Conservation (phyloP, 257 asterid species). For the Salvia splendens region DNA sequence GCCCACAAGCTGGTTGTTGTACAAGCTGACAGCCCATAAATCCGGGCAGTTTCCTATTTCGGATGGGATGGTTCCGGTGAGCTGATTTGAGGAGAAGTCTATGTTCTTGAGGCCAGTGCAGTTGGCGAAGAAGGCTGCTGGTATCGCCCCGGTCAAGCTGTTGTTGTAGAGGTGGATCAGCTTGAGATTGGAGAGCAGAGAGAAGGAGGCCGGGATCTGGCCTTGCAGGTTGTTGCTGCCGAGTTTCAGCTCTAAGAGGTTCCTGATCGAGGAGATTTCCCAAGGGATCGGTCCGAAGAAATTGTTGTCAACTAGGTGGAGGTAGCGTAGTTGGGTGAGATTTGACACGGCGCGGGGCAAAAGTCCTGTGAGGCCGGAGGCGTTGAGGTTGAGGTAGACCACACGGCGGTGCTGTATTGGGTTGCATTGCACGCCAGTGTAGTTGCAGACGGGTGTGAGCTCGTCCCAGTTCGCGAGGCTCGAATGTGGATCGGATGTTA, state of each 20-base stretch:
- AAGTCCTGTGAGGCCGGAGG: conserved; percentile 37
- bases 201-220: conserved; percentile 42
- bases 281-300: conserved; percentile 42
- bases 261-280: conserved; percentile 37
- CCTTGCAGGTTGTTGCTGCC: conserved; percentile 45
- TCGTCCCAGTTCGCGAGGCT: conserved; percentile 41
- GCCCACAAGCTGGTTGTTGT: conserved; percentile 41
- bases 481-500: conserved; percentile 40
- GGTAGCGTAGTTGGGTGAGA: conserved; percentile 46
- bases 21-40: conserved; percentile 48
- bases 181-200: conserved; percentile 38
- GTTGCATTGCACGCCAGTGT: conserved; percentile 44
- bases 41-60: conserved; percentile 51
- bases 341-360: conserved; percentile 46
- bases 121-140: conserved; percentile 45
- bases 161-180: conserved; percentile 38
- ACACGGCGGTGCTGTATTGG: conserved; percentile 35
- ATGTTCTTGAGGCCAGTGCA: conserved; percentile 43
- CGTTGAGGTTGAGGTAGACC: conserved; percentile 45
- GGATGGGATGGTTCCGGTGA: conserved; percentile 41
- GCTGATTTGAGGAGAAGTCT: conserved; percentile 43
- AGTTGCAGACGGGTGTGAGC: conserved; percentile 45
- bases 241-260: conserved; percentile 43
- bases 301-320: conserved; percentile 42
- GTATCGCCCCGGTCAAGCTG: conserved; percentile 40